A percentile compares a stretch with the other conserved stretches of the same genome.
Conservation (phyloP, 2,329 filamentous ascomycete genomes). For the Cladophialophora carrionii region DNA sequence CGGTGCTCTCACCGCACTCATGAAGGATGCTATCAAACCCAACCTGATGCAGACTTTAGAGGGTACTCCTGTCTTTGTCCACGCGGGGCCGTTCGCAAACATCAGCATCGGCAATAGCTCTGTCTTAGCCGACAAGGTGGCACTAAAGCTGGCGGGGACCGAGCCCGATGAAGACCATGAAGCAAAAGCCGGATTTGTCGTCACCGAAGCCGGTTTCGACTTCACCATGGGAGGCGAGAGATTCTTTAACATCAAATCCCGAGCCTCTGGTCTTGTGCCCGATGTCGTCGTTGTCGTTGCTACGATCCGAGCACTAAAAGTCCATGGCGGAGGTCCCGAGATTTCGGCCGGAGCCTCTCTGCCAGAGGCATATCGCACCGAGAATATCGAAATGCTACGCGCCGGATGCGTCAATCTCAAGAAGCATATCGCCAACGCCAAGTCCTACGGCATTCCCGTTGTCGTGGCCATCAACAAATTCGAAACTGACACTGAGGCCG, state of each 20-base stretch:
- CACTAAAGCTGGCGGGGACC: slow-evolving; percentile 91
- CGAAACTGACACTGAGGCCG: slow-evolving; percentile 87
- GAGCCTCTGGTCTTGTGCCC: slow-evolving; percentile 86
- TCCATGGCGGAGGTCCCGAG: slow-evolving; percentile 93
- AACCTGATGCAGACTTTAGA: slow-evolving; percentile 99
- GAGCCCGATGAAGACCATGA: slow-evolving; percentile 85
- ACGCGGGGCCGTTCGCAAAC: slow-evolving; percentile 96
- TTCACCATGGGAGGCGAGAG: slow-evolving; percentile 99
- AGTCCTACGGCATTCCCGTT: slow-evolving; percentile 85
- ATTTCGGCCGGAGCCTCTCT: slow-evolving; percentile 85
- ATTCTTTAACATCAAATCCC: slow-evolving; percentile 99
- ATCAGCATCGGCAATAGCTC: slow-evolving; percentile 98
- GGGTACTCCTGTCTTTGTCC: slow-evolving; percentile 95
- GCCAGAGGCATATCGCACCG: slow-evolving; percentile 84
- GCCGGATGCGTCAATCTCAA: slow-evolving; percentile 90
- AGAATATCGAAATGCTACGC: slow-evolving; percentile 89
- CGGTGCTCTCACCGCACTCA: slow-evolving; percentile 87
- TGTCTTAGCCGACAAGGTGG: slow-evolving; percentile 91
- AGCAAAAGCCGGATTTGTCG: slow-evolving; percentile 84
- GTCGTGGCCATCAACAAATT: slow-evolving; percentile 98
- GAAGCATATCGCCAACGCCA: slow-evolving; percentile 93
- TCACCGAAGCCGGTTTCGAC: slow-evolving; percentile 97
- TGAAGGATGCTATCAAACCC: slow-evolving; percentile 98
- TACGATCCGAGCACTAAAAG: slow-evolving; percentile 92
- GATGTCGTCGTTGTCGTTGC: slow-evolving; percentile 95